These are phyloP conservation scores for Penstemon barbatus DNA, from an alignment of 257 asterid genomes.

Conservation along the genomic window DNA sequence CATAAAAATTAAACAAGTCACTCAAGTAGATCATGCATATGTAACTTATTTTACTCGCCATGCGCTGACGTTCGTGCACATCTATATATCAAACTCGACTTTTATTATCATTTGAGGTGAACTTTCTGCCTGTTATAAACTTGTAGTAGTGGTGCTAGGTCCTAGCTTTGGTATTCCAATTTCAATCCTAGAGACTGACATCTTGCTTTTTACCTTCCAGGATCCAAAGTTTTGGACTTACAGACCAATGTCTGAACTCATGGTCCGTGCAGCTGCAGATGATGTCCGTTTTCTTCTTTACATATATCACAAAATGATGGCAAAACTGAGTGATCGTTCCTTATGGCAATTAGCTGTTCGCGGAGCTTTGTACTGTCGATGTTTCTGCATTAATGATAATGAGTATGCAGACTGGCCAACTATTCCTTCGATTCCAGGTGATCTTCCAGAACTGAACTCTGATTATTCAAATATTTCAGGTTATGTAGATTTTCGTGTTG, in stretches of 20 bases:
- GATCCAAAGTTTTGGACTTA: constrained; percentile 89
- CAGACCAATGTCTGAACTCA: constrained; percentile 82
- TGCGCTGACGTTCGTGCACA: no score
- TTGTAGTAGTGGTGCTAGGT: constrained; percentile 26
- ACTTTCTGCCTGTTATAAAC: neutral
- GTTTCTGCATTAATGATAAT: constrained; percentile 78
- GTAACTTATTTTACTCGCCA: no score
- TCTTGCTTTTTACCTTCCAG: constrained; percentile 44
- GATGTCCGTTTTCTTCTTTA: constrained; percentile 89
- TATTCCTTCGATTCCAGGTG: constrained; percentile 86
- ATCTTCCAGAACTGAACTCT: constrained; percentile 5
- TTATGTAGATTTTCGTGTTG: constrained; percentile 16
- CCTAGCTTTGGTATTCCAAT: no score
- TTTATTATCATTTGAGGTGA: no score
- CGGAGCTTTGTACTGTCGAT: constrained; percentile 93
- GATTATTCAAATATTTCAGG: constrained; percentile 15
- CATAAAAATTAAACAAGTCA: no score
- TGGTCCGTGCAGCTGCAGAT: constrained; percentile 98
- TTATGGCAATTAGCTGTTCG: constrained; percentile 87
- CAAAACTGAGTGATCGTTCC: constrained; percentile 68
- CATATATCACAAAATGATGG: constrained; percentile 79
- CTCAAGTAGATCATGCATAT: no score
- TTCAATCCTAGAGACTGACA: no score
- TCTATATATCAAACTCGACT: no score
- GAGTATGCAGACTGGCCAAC: constrained; percentile 78